Evolutionary conservation across 129 eudicot species (phyloP), one percentile per base, ranked within the genome.

Genomic region (Dittrichia graveolens): DNA sequence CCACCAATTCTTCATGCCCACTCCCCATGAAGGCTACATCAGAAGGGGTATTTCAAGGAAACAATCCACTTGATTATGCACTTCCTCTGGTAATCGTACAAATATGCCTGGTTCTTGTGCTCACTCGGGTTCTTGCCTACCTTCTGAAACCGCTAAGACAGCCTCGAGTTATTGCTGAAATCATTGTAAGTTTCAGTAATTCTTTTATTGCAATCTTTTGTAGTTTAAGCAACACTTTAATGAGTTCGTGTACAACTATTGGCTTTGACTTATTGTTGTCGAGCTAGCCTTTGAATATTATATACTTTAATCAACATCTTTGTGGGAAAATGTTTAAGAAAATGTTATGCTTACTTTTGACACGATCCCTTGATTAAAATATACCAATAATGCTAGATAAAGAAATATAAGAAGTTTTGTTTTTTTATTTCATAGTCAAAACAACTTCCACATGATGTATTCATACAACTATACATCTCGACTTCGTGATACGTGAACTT

Each of bases 131-230:
- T 18, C 95, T 91, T 24, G 97, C 95, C 0, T 88, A 81, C 83
- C 72, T 88, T 69, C 80, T 91, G 16, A 82, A 69, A 60, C 97
- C 97, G 9, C 48, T 91, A 58, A 74, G 97, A 38, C 97, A 91
- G 79, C 97, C 97, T 10, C 97, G 97, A 15, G 97, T 91, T 68
- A 77, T 91, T 10, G 97, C 97, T 46, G 97, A 91, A 78, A 91
- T 91, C 68, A 65, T 91, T 55, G 97, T 88, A 73, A 82, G 95
- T 81, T 54, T 16, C 58, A 35, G 5, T 39, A 0, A 14, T 61
- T 41, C 8, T 67, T 50, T 54, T 47, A 0, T 24, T 59, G 37
- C 24, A 42, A 63, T 79, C 67, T 37, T 59, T 73, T 79, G 59
- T 49, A 41, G 42, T 53, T 74, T 14, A 57, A 79, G 65, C 71